Evolutionary conservation across 2,329 filamentous ascomycete genomes (phyloP).

Genomic region (Fusarium bactridioides): DNA sequence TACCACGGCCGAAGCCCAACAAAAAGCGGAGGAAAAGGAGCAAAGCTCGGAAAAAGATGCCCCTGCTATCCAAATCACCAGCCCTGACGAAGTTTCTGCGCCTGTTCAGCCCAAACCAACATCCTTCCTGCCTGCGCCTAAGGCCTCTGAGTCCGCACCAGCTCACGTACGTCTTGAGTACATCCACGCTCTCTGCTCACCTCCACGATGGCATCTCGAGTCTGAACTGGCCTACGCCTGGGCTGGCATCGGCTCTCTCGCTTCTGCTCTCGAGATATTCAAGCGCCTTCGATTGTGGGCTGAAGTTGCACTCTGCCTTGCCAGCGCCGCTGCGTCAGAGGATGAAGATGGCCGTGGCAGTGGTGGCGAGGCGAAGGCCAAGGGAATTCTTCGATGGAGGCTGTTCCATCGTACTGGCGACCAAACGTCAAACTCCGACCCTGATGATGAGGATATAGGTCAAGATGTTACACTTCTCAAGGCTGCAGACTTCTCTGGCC

Average conservation of each 20-base stretch:
- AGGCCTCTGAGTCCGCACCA: constrained; percentile 79
- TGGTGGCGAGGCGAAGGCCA: constrained; percentile 80
- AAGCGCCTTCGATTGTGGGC: constrained; percentile 93
- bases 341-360: constrained; percentile 62
- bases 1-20: constrained; percentile 57
- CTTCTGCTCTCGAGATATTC: constrained; percentile 94
- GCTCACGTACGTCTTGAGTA: constrained; percentile 80
- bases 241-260: constrained; percentile 85
- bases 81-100: constrained; percentile 44
- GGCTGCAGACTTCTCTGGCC: constrained; percentile 63
- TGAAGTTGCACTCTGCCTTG: constrained; percentile 90
- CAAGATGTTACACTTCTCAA: constrained; percentile 65
- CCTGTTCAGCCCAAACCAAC: constrained; percentile 59
- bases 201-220: constrained; percentile 92
- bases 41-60: constrained; percentile 45
- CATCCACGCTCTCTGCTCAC: constrained; percentile 83
- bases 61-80: constrained; percentile 56
- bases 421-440: constrained; percentile 44
- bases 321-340: constrained; percentile 66
- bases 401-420: constrained; percentile 72
- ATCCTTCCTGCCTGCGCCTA: constrained; percentile 82
- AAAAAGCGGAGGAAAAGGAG: constrained; percentile 40
- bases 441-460: constrained; percentile 59
- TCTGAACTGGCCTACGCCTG: constrained; percentile 93
- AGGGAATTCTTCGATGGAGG: constrained; percentile 76